Percentiles rank a stretch among this genome's conserved stretches.
These are phyloP conservation scores for Neospermospora avenae DNA, from an alignment of 2,329 filamentous ascomycete species.

Conservation along the genomic window DNA sequence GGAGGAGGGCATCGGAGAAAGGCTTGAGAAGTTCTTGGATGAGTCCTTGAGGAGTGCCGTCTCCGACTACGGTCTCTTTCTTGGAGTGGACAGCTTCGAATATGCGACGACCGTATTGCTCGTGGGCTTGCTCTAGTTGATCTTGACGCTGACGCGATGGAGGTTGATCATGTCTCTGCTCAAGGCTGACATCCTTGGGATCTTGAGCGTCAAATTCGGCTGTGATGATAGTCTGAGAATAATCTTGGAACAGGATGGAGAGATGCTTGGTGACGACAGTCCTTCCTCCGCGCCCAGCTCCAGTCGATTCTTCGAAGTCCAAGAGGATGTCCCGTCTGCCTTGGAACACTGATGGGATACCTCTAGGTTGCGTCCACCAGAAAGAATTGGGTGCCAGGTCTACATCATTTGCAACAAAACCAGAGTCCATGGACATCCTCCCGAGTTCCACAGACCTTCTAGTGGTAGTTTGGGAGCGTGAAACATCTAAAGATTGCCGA, in stretches of 20 bases:
- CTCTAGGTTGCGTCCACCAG: conserved; percentile 86
- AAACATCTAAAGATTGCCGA: conserved; percentile 63
- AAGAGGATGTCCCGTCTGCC: conserved; percentile 78
- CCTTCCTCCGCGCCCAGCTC: conserved; percentile 66
- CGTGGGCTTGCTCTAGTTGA: conserved; percentile 83
- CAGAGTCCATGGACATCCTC: conserved; percentile 72
- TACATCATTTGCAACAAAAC: conserved; percentile 83
- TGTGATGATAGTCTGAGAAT: conserved; percentile 88
- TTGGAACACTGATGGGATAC: conserved; percentile 77
- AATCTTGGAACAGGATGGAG: conserved; percentile 90
- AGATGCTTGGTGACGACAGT: conserved; percentile 74
- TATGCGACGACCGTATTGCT: conserved; percentile 76
- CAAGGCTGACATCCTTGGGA: conserved; percentile 67
- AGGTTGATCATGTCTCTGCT: conserved; percentile 83
- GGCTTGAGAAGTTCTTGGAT: conserved; percentile 76
- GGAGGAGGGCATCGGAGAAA: conserved; percentile 69
- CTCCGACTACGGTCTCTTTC: conserved; percentile 77
- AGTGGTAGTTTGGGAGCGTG: conserved; percentile 46
- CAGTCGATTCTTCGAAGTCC: conserved; percentile 75
- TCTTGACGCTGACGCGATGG: conserved; percentile 83
- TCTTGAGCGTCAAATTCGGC: conserved; percentile 75
- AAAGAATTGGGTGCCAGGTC: conserved; percentile 70
- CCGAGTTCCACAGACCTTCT: conserved; percentile 64
- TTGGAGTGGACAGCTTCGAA: conserved; percentile 65
- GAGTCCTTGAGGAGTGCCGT: conserved; percentile 76